Conservation (phyloP, 257 asterid genomes). For the Nyctanthes arbortristis region DNA sequence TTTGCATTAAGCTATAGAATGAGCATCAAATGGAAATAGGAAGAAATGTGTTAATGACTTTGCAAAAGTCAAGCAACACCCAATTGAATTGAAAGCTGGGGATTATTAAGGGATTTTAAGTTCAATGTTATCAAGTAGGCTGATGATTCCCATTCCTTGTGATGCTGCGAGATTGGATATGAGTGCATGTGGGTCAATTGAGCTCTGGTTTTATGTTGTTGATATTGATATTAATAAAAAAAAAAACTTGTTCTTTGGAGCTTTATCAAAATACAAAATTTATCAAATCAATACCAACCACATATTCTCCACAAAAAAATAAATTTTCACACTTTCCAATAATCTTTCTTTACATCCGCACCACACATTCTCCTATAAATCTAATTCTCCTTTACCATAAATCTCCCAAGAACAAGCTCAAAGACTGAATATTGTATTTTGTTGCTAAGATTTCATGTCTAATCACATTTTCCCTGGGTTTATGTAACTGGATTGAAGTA, state of each 20-base stretch:
- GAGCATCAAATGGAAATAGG: neutral
- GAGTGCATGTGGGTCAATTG: neutral
- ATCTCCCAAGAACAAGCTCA: no score
- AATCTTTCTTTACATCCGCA: no score
- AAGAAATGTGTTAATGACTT: neutral
- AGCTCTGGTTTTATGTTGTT: neutral
- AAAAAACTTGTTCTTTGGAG: no score
- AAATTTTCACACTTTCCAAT: no score
- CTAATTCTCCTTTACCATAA: no score
- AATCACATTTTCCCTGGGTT: neutral
- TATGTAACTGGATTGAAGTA: neutral
- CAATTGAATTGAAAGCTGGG: neutral
- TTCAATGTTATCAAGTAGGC: neutral
- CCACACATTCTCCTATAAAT: no score
- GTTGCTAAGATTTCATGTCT: neutral
- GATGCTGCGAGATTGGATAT: neutral
- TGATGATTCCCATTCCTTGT: neutral
- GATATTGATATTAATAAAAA: neutral
- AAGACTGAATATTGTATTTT: no score
- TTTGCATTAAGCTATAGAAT: neutral
- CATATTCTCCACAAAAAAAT: no score
- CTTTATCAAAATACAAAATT: no score
- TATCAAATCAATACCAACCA: no score
- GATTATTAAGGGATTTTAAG: neutral
- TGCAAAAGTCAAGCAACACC: neutral